Evolutionary conservation across 495 filamentous ascomycete genomes (phyloP).

Genomic region (Penicillium cataractarum): DNA sequence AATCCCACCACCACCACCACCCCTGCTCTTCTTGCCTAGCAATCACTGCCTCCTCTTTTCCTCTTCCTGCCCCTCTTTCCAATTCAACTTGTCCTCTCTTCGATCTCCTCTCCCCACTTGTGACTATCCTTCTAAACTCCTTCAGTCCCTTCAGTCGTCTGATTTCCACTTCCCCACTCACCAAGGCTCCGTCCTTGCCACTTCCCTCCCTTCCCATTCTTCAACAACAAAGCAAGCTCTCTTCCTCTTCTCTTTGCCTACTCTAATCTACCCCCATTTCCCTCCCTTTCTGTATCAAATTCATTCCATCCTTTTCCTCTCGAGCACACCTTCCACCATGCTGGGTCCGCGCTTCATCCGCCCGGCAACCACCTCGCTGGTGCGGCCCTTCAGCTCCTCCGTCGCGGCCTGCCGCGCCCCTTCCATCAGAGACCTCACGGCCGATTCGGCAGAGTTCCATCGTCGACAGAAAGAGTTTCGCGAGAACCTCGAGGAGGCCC

Average conservation of each 20-base stretch:
- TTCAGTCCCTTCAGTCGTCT: background rate
- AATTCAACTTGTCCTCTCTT: slow-evolving; percentile 11
- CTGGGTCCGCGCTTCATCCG: slow-evolving; percentile 53
- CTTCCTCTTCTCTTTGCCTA: background rate
- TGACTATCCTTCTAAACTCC: background rate
- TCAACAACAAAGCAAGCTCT: background rate
- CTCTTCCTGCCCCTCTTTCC: slow-evolving; percentile 13
- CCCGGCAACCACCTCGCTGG: slow-evolving; percentile 47
- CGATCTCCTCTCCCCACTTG: slow-evolving; percentile 5
- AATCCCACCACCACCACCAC: slow-evolving; percentile 4
- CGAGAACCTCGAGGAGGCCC: slow-evolving; percentile 73
- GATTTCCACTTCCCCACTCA: background rate
- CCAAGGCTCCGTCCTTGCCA: background rate
- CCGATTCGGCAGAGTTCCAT: slow-evolving; percentile 74
- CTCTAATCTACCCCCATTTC: background rate
- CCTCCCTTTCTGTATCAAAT: background rate
- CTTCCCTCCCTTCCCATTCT: background rate
- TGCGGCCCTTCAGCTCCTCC: slow-evolving; percentile 66
- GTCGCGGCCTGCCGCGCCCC: slow-evolving; percentile 62
- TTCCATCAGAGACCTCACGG: slow-evolving; percentile 82
- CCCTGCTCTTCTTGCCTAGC: slow-evolving; percentile 12
- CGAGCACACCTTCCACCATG: slow-evolving; percentile 37
- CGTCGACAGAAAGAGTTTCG: slow-evolving; percentile 83
- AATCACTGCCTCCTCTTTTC: slow-evolving; percentile 19
- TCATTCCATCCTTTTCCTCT: background rate